Percentiles rank a stretch among this genome's conserved stretches.
Conservation (phyloP, 2,329 filamentous ascomycete species). For the Arthrobotrys entomopaga region DNA sequence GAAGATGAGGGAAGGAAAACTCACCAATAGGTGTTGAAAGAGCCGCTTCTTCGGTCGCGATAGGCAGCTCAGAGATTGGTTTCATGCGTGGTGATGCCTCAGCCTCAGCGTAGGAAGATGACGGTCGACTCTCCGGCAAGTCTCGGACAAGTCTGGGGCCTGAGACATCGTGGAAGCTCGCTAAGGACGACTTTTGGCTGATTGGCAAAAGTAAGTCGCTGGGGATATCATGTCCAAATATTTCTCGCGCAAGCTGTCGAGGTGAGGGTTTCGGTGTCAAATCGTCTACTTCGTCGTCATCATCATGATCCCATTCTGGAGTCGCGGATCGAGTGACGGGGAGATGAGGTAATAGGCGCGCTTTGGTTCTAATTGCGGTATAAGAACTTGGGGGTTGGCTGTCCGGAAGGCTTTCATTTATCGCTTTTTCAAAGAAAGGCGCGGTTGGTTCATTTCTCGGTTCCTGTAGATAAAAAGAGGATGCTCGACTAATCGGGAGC, state of each 20-base stretch:
- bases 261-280: slow-evolving; percentile 42
- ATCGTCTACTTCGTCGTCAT: slow-evolving; percentile 30
- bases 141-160: slow-evolving; percentile 1
- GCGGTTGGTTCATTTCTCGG: neutral
- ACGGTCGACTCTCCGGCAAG: slow-evolving; percentile 41
- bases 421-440: neutral
- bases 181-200: slow-evolving; percentile 24
- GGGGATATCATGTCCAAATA: slow-evolving; percentile 7
- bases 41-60: slow-evolving; percentile 5
- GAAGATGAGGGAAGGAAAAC: neutral
- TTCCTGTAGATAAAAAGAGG: slow-evolving; percentile 20
- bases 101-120: slow-evolving; percentile 23
- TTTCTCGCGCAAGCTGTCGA: slow-evolving; percentile 10
- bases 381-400: slow-evolving; percentile 26
- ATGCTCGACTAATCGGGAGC: slow-evolving; percentile 34
- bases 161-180: slow-evolving; percentile 21
- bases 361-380: neutral
- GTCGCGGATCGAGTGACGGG: slow-evolving; percentile 26
- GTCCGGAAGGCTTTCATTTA: slow-evolving; percentile 7
- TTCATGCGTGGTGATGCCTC: slow-evolving; percentile 1
- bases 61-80: slow-evolving; percentile 22
- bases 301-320: neutral
- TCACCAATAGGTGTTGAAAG: slow-evolving; percentile 32
- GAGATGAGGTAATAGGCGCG: slow-evolving; percentile 2
- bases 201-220: slow-evolving; percentile 28